phyloP scores from a whole-genome alignment of 768 basidiomycete genomes.

The Inosperma sp. region DNA sequence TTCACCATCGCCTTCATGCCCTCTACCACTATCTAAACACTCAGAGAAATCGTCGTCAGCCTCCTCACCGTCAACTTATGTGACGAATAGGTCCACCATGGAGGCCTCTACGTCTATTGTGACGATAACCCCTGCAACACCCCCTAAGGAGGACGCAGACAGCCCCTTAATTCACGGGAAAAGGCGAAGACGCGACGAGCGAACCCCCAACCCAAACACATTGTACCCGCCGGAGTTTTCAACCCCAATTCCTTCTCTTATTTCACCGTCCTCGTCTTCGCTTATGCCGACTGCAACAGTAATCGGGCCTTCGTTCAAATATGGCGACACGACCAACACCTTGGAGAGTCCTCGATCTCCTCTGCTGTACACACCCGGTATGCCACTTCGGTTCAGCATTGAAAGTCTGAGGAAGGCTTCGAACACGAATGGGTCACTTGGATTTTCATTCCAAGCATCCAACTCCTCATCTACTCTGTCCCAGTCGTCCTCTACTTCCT shows the following conservation, averaged over 20 bases:
- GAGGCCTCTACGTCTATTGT: slow-evolving; percentile 14
- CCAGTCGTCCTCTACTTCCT: slow-evolving; percentile 16
- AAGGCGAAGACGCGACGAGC: slow-evolving; percentile 33
- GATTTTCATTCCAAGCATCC: background rate
- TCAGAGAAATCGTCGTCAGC: slow-evolving; percentile 19
- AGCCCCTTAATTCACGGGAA: slow-evolving; percentile 9
- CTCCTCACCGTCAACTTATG: slow-evolving; percentile 19
- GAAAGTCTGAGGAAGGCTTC: slow-evolving; percentile 16
- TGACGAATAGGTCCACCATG: background rate
- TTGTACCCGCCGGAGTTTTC: slow-evolving; percentile 35
- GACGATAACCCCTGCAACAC: slow-evolving; percentile 19
- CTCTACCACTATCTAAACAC: slow-evolving; percentile 5
- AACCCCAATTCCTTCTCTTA: slow-evolving; percentile 39
- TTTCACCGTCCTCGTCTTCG: slow-evolving; percentile 8
- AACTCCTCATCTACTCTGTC: slow-evolving; percentile 12
- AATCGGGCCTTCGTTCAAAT: too few species aligned
- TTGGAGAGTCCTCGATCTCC: slow-evolving; percentile 23
- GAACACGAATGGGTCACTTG: background rate
- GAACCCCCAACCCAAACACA: slow-evolving; percentile 3
- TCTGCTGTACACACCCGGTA: slow-evolving; percentile 39
- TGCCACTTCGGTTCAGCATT: slow-evolving; percentile 31
- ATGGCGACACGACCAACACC: slow-evolving; percentile 5
- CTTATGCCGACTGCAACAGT: background rate
- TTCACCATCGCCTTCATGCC: slow-evolving; percentile 25
- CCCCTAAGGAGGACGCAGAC: slow-evolving; percentile 19